Base-by-base conservation (phyloP, 345 rosid genomes). In the Corchorus olitorius region DNA sequence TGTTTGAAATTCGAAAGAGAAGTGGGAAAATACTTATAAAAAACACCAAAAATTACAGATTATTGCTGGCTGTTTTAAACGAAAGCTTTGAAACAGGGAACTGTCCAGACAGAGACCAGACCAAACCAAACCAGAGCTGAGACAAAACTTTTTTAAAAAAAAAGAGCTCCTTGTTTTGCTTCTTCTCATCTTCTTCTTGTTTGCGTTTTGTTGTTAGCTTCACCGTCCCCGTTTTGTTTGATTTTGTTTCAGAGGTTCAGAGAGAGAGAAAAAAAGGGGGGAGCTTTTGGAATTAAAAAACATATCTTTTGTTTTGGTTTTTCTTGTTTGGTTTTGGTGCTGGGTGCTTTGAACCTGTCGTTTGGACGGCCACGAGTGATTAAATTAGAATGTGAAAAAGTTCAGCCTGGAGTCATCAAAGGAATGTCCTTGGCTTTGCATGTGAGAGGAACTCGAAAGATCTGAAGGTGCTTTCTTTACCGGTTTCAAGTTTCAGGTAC, bases 391-490 rank as follows among this genome's bases (percentile, higher is more conserved):
- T 27, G 74, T 61, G n/a, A 58, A 46, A 58, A 27, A 58, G 27
- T 74, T 53, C 39, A n/a, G 49, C 64, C 41, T 41, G 65, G 77
- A 70, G 50, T 39, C 43, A 13, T 53, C n/a, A 20, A 43, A 50
- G 49, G 19, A 27, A 39, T 41, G 33, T 53, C 27, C 19, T 13
- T 77, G 76, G 53, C 17, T 35, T 52, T 78, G 84, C 78, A 74
- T 72, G 77, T 74, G 35, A 45, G 55, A 52, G 73, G 52, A 71
- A 67, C 52, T 53, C 61, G 79, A 62, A 81, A 83, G 91, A 89
- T 88, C 93, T 83, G 79, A 75, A 73, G 74, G 64, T 74, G 54
- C 74, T 74, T 78, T 64, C 83, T 81, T 80, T 69, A 81, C 78
- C 50, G 56, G 43, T 59, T 60, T 77, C 80, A 75, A 81, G 75